Conservation (phyloP, 2,329 filamentous ascomycete genomes). For the Fusarium bactridioides region DNA sequence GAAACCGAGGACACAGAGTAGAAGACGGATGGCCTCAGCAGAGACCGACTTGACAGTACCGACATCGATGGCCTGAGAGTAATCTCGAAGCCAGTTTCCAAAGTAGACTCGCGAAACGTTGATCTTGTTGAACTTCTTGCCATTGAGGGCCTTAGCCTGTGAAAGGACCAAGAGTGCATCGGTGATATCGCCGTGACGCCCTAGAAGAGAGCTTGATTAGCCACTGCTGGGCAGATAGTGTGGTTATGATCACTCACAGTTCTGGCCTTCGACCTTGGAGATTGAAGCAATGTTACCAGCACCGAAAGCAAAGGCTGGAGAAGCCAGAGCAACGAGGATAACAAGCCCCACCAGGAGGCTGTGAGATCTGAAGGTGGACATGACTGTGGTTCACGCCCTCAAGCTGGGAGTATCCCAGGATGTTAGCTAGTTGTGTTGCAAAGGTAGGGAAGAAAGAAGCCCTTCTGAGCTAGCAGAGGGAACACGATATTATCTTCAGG, state of each 20-base stretch:
- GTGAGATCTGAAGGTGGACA: slow-evolving; percentile 59
- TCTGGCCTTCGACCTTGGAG: slow-evolving; percentile 82
- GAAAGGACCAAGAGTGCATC: slow-evolving; percentile 82
- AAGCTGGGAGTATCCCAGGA: slow-evolving; percentile 27
- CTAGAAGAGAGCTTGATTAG: slow-evolving; percentile 46
- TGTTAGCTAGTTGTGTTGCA: slow-evolving; percentile 9
- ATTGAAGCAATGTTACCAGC: slow-evolving; percentile 88
- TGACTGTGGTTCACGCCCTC: slow-evolving; percentile 43
- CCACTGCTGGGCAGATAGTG: neutral
- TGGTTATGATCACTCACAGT: slow-evolving; percentile 62
- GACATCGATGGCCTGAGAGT: slow-evolving; percentile 93
- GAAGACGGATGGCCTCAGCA: slow-evolving; percentile 86
- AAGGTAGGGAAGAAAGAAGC: slow-evolving; percentile 5
- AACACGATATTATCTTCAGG: neutral
- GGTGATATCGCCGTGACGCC: slow-evolving; percentile 92
- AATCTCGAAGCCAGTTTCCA: slow-evolving; percentile 93
- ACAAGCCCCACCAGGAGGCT: slow-evolving; percentile 63
- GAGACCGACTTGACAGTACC: slow-evolving; percentile 91
- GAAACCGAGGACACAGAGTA: slow-evolving; percentile 90
- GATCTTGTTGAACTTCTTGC: slow-evolving; percentile 88
- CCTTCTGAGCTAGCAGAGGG: slow-evolving; percentile 35
- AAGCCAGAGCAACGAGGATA: slow-evolving; percentile 71
- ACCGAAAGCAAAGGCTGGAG: slow-evolving; percentile 79
- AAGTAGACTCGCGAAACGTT: slow-evolving; percentile 92
- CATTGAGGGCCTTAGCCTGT: slow-evolving; percentile 59